Evolutionary conservation across 371 early-diverging fungal genomes (phyloP), one percentile per base, ranked within the genome.

Genomic region (Syncephalastrum contaminatum): DNA sequence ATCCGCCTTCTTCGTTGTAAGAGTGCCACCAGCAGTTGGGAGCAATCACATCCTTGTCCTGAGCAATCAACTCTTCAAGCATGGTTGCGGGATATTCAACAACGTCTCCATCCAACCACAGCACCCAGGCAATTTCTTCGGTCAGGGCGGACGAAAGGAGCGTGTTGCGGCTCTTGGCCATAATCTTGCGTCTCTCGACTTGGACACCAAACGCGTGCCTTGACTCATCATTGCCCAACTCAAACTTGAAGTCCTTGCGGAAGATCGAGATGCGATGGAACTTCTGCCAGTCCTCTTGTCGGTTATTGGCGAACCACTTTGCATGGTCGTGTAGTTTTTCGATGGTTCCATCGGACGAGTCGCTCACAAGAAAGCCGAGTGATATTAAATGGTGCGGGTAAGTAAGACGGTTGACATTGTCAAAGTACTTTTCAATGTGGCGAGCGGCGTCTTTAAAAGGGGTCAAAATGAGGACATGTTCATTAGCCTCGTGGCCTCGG

Each of bases 51-150:
- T 86, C 86, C 54, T 78, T 86, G 60, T 82, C 69, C 59, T 73
- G 59, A 0, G 62, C 66, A 66, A 84, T 86, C 62, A 86, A 56
- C 20, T 81, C 73, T 40, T 68, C 69, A 20, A 84, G 51, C 40
- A 84, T 53, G 24, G 73, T 75, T 2, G 75, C 67, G 10, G 86
- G 77, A 50, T 83, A 86, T 53, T 76, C 76, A 14, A 83, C 60
- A 19, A 88, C 83, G 66, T 88, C 89, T 6, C 83, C 85, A 51
- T 88, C 89, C 15, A 87, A 59, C 89, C 89, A 88, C 12, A 88
- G 69, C 4, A 88, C 87, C 89, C 89, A 88, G 15, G 80, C 76
- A 36, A 63, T 70, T 44, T 82, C 83, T 50, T 81, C 77, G 1
- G 60, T 58, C 14, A 88, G 58, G 1, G 87, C 77, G 0, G 82